Evolutionary conservation across 495 filamentous ascomycete species (phyloP).

Genomic region (Talaromyces stipitatus): DNA sequence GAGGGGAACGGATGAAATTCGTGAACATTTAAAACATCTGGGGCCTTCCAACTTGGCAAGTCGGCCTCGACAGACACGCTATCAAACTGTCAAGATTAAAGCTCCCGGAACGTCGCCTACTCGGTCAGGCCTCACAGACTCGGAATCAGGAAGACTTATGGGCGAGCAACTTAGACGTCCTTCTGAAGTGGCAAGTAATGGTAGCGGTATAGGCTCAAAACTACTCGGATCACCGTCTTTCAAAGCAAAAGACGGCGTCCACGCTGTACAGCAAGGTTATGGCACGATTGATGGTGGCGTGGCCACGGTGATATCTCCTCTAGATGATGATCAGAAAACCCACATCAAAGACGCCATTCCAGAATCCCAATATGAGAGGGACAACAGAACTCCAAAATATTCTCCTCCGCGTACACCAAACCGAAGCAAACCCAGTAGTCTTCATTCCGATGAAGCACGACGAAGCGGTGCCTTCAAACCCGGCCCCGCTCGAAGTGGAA

Average conservation of each 20-base stretch:
- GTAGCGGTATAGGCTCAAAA: constrained; percentile 45
- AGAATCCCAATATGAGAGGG: neutral
- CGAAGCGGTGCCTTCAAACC: constrained; percentile 21
- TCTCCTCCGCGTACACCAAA: neutral
- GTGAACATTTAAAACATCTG: constrained; percentile 79
- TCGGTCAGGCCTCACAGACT: constrained; percentile 30
- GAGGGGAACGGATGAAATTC: constrained; percentile 52
- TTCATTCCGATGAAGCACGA: neutral
- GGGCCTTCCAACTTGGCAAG: constrained; percentile 88
- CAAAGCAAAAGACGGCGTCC: constrained; percentile 61
- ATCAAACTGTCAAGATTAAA: constrained; percentile 88
- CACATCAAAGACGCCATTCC: neutral
- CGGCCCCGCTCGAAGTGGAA: constrained; percentile 65
- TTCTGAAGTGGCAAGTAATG: constrained; percentile 13
- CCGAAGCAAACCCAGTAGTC: constrained; percentile 1
- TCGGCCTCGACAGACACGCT: constrained; percentile 74
- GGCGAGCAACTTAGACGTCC: neutral
- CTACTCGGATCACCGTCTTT: constrained; percentile 42
- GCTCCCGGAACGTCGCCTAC: constrained; percentile 42
- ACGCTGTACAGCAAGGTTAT: constrained; percentile 58
- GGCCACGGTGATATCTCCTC: constrained; percentile 20
- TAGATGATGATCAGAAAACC: constrained; percentile 16
- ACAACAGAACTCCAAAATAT: neutral
- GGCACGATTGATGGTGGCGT: constrained; percentile 38
- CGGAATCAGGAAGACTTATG: constrained; percentile 21